Evolutionary conservation across 495 filamentous ascomycete species (phyloP), one percentile per base, ranked within the genome.

Genomic region (Neurospora tetrasperma): DNA sequence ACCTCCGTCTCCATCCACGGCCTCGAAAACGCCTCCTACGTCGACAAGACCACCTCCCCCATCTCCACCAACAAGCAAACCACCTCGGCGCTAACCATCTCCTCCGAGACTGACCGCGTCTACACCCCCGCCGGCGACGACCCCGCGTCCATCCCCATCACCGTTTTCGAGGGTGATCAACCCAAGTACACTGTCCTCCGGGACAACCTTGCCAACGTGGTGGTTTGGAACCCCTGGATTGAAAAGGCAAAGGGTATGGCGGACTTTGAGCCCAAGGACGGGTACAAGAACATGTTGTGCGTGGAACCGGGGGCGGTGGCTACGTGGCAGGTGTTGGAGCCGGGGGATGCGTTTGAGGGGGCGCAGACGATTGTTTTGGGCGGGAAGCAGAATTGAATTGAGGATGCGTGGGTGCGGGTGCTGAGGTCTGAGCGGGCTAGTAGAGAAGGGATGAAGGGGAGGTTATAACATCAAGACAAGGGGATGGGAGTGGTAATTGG

Each of bases 151-250:
- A 75, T 73, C 5, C 78, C 83, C 71, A 78, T 93, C 39, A 80
- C 86, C 2, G 88, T 97, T 5, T 43, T 43, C 16, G 0, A 0
- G 16, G 42, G 42, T 18, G 16, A 43, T 5, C 42, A 43, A 18
- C 42, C 90, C 69, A 81, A 87, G 40, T 97, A 90, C 83, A 88
- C 87, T 27, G 84, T 98, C 41, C 87, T 88, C 20, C 87, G 96
- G 48, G 92, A 97, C 81, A 93, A 91, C 76, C 83, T 99, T 71
- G 83, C 83, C 71, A 93, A 98, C 71, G 90, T 94, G 42, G 94
- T 97, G 3, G 93, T 99, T 3, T 99, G 96, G 96, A 99, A 99
- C 80, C 96, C 96, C 5, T 98, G 96, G 94, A 85, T 86, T 41
- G 92, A 93, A 71, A 95, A 94, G 81, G 91, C 92, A 9, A 86